Evolutionary conservation across 202 grass and related monocot genomes (phyloP), one percentile per base, ranked within the genome.

Genomic region (Hordeum pubiflorum): DNA sequence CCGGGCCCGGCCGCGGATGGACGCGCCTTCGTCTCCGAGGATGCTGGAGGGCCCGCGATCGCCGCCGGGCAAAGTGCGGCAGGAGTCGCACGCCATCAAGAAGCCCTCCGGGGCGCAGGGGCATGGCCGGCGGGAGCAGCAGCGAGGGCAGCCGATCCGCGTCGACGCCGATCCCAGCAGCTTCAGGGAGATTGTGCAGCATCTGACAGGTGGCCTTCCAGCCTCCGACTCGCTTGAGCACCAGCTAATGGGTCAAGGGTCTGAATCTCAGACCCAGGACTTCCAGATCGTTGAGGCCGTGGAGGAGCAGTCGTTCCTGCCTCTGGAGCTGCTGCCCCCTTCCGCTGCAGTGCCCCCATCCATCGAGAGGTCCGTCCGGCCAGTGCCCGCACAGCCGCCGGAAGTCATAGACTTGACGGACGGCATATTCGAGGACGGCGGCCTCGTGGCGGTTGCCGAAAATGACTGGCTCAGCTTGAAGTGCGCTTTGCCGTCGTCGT

Each of bases 181-280:
- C 60, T 97, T 97, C 94, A 90, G 93, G 94, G 86, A 86, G 14
- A 41, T 97, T 31, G 94, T 97, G 52, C 94, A 97, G 85, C 31
- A 78, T 3, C 89, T 97, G 58, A 97, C 91, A 55, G 94, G 94
- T 3, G 79, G 43, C 41, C 6, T 39, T 3, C 36, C 27, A 11
- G 43, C 14, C 14, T 5, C 31, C 11, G 12, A 17, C 43, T 46
- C 43, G 43, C 3, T 46, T 46, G 43, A 1, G 43, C 43, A 14
- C 10, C 43, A 14, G 43, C 43, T 46, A 46, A 3, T 14, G 12
- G 43, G 43, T 46, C 43, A 46, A 46, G 43, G 43, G 12, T 46
- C 43, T 46, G 43, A 0, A 46, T 46, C 31, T 3, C 17, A 77
- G 36, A n/a, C 9, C 41, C 62, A 10, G 62, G 12, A 65, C 18